These are phyloP conservation scores for Luffa aegyptiaca DNA, from an alignment of 306 rosid species.

Conservation along the genomic window DNA sequence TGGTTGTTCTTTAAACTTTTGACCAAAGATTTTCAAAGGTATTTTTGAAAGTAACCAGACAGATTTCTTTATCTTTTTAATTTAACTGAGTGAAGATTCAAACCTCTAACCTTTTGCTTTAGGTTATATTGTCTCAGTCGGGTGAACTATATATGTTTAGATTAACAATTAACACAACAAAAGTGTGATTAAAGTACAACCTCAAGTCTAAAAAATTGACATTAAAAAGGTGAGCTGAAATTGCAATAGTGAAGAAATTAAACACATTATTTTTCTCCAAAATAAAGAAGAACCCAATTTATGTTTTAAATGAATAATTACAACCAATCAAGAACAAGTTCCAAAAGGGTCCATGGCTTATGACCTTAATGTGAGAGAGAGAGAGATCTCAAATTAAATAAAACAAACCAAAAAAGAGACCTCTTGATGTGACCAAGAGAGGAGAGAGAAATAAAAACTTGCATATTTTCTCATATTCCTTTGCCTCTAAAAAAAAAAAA, in stretches of 20 bases:
- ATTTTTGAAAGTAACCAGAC: no score
- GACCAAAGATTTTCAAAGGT: no score
- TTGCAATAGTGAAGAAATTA: not conserved
- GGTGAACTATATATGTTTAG: no score
- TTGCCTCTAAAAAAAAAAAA: not conserved
- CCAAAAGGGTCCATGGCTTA: conserved; percentile 17
- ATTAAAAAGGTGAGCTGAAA: not conserved
- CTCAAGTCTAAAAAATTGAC: not conserved
- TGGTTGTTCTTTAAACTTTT: no score
- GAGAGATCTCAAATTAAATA: not conserved
- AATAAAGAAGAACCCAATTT: not conserved
- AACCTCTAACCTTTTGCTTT: no score
- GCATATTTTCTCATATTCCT: not conserved
- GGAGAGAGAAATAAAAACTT: not conserved
- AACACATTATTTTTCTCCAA: not conserved
- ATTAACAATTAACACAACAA: not conserved
- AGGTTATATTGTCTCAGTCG: no score
- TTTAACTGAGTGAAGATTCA: no score
- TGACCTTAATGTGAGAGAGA: not conserved
- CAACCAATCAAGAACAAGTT: conserved; percentile 36
- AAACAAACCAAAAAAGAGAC: not conserved
- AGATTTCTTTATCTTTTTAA: no score
- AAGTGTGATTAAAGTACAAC: not conserved
- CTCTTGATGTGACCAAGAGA: not conserved
- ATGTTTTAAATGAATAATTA: not conserved